phyloP scores from a whole-genome alignment of 1,284 basidiomycete species.

The Papiliotrema laurentii region DNA sequence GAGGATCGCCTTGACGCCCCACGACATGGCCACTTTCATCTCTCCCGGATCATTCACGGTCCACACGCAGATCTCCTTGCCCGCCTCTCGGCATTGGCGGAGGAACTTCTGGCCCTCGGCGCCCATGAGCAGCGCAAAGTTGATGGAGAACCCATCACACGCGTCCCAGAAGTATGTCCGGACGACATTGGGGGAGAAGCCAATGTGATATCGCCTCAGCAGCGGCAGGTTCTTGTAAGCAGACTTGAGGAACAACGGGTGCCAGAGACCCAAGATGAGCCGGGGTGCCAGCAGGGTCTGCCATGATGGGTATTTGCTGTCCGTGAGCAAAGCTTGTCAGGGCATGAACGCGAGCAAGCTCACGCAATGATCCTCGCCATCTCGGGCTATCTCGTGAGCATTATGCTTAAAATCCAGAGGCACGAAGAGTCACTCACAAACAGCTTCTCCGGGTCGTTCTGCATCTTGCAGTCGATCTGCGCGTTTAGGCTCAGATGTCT shows the following conservation, averaged over 20 bases:
- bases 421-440: constrained; percentile 53
- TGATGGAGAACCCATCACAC: constrained; percentile 84
- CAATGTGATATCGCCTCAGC: constrained; percentile 83
- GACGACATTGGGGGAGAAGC: constrained; percentile 63
- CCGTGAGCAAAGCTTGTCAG: background rate
- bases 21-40: constrained; percentile 88
- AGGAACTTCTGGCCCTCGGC: constrained; percentile 66
- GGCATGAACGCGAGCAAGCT: constrained; percentile 4
- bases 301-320: constrained; percentile 62
- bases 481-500: background rate
- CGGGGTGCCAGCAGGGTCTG: constrained; percentile 78
- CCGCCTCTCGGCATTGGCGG: constrained; percentile 68
- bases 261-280: constrained; percentile 82
- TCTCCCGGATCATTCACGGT: constrained; percentile 88
- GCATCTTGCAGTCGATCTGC: constrained; percentile 81
- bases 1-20: constrained; percentile 86
- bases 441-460: constrained; percentile 83
- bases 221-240: constrained; percentile 69
- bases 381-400: constrained; percentile 51
- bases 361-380: constrained; percentile 71
- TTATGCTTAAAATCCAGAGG: background rate
- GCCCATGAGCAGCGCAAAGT: constrained; percentile 68
- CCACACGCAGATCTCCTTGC: constrained; percentile 92
- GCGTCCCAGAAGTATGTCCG: constrained; percentile 88
- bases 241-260: constrained; percentile 78